Evolutionary conservation across 192 early-diverging fungal species (phyloP).

Genomic region (Phycomyces nitens): DNA sequence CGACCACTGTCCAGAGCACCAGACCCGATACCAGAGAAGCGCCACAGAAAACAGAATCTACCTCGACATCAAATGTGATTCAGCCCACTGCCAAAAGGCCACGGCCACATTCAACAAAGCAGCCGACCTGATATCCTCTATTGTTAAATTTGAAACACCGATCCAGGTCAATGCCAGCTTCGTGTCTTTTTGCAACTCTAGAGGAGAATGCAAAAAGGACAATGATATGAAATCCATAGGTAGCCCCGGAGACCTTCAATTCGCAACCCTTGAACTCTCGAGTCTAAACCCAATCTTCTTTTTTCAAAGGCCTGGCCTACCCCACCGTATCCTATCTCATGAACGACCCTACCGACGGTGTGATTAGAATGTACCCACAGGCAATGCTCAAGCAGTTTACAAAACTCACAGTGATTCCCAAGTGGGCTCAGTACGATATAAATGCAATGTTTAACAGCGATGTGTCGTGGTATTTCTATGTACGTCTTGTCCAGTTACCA

Average conservation of each 20-base stretch:
- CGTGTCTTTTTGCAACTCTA: slow-evolving; percentile 28
- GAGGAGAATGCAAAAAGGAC: slow-evolving; percentile 7
- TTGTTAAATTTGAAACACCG: slow-evolving; percentile 22
- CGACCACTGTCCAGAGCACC: neutral
- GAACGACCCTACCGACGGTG: slow-evolving; percentile 27
- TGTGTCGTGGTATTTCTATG: slow-evolving; percentile 31
- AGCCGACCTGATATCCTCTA: slow-evolving; percentile 26
- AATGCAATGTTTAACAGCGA: slow-evolving; percentile 35
- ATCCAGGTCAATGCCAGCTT: slow-evolving; percentile 37
- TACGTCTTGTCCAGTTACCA: slow-evolving; percentile 6
- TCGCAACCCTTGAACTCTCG: no score
- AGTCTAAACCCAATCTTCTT: no score
- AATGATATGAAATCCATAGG: slow-evolving; percentile 15
- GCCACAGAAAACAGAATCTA: neutral
- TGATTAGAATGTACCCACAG: slow-evolving; percentile 40
- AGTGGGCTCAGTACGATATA: slow-evolving; percentile 34
- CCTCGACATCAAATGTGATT: neutral
- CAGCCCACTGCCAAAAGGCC: slow-evolving; percentile 19
- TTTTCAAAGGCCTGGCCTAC: slow-evolving; percentile 29
- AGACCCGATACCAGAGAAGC: neutral
- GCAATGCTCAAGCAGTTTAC: slow-evolving; percentile 38
- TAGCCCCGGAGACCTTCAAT: no score
- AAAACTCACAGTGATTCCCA: slow-evolving; percentile 4
- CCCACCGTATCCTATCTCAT: slow-evolving; percentile 32
- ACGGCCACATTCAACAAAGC: slow-evolving; percentile 18